phyloP scores from a whole-genome alignment of 108 stramenopile genomes.

The Skeletonema costatum region DNA sequence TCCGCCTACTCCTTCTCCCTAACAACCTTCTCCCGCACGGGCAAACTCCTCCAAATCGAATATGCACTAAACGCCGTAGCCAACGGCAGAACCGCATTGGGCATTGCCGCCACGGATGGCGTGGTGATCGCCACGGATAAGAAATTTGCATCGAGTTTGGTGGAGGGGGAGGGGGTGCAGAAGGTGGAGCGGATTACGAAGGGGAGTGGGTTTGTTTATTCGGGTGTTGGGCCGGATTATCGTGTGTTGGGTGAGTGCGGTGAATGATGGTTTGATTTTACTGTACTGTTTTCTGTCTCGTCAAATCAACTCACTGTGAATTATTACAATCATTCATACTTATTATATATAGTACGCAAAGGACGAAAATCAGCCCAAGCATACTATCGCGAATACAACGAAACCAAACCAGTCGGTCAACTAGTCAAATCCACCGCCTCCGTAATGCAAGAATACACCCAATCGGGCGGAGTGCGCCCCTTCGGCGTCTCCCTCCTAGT shows the following conservation, averaged over 20 bases:
- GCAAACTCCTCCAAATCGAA: slow-evolving; percentile 99
- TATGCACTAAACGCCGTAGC: slow-evolving; percentile 98
- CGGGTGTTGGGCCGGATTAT: slow-evolving; percentile 99
- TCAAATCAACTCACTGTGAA: no score
- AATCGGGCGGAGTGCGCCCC: slow-evolving; percentile 97
- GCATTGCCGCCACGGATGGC: slow-evolving; percentile 97
- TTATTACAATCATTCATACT: neutral
- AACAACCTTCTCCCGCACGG: slow-evolving; percentile 98
- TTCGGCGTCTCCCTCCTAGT: slow-evolving; percentile 96
- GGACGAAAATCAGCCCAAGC: slow-evolving; percentile 95
- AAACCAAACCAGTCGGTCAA: slow-evolving; percentile 90
- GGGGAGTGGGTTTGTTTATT: slow-evolving; percentile 92
- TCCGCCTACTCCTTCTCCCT: slow-evolving; percentile 97
- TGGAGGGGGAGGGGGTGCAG: slow-evolving; percentile 85
- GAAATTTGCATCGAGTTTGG: slow-evolving; percentile 88
- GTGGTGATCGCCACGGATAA: slow-evolving; percentile 99
- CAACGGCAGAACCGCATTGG: slow-evolving; percentile 95
- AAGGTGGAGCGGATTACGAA: slow-evolving; percentile 94
- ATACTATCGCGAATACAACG: slow-evolving; percentile 91
- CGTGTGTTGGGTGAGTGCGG: slow-evolving; percentile 88
- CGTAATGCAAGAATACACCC: slow-evolving; percentile 99
- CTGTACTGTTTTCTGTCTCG: no score
- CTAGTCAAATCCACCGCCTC: slow-evolving; percentile 92
- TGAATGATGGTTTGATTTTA: no score
- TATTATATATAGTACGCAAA: slow-evolving; percentile 78